A percentile compares a stretch with the other conserved stretches of the same genome.
These are phyloP conservation scores for Parastagonospora avenae DNA, from an alignment of 2,329 filamentous ascomycete species.

Conservation along the genomic window DNA sequence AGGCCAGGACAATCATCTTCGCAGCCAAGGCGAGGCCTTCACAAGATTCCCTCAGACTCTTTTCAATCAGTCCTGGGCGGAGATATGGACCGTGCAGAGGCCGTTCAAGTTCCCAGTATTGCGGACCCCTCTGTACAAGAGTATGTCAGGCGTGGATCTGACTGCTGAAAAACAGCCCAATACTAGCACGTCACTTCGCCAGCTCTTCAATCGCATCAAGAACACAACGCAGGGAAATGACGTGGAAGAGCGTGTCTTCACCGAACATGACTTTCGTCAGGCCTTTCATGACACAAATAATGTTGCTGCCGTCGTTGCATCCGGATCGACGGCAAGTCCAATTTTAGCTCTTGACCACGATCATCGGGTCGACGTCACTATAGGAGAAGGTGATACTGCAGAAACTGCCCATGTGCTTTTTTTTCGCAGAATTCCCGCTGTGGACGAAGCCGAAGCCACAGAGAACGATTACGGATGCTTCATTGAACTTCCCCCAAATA, in stretches of 20 bases:
- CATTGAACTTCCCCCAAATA: conserved; percentile 11
- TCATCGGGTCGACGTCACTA: conserved; percentile 5
- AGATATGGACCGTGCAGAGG: conserved; percentile 1
- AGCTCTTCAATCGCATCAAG: conserved; percentile 11
- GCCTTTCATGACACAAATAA: neutral
- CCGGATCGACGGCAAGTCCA: neutral
- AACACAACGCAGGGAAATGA: neutral
- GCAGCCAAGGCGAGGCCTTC: neutral
- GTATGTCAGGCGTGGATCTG: neutral
- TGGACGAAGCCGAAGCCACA: neutral
- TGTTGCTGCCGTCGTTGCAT: conserved; percentile 5
- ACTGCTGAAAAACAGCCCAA: neutral
- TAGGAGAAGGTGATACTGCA: neutral
- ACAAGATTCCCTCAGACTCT: conserved; percentile 7
- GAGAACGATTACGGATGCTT: conserved; percentile 7
- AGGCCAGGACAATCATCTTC: neutral
- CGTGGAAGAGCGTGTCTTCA: neutral
- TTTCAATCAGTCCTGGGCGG: conserved; percentile 1
- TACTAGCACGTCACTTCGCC: conserved; percentile 5
- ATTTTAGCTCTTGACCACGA: conserved; percentile 3
- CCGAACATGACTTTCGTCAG: neutral
- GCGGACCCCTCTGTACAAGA: conserved; percentile 9
- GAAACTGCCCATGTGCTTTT: conserved; percentile 4
- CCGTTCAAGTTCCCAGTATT: conserved; percentile 6
- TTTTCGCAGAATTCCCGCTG: neutral